Base-by-base conservation (phyloP, 345 rosid genomes). In the Eucalyptus rudis region DNA sequence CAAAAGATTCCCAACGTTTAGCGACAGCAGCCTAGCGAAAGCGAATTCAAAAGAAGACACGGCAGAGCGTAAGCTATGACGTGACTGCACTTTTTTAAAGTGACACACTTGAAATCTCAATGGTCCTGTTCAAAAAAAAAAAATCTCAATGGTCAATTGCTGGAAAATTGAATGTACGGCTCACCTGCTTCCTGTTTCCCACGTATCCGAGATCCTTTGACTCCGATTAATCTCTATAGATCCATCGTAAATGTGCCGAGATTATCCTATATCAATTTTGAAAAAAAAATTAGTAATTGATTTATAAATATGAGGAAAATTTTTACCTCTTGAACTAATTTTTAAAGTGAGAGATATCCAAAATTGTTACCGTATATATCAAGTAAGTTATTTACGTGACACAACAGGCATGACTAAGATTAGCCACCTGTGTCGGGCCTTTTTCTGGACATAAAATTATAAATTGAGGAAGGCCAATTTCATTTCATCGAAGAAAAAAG, bases 251-350 rank as follows among this genome's bases (percentile, higher is more conserved):
- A 19, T 19, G 2, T 19, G 24, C 0, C 0, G 4, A 20, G 58
- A 52, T 52, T 52, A 0, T 52, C 58, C 58, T 52, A 7, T 52
- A 19, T 19, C 0, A 1, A 1, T 52, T 49, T 52, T 3, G 56
- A 0, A 0, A 52, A 0, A 52, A 2, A 20, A 52, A 52, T 52
- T 52, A 19, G 10, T 52, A 0, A 52, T 52, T 2, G 0, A 0
- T 52, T 52, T 52, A 52, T 52, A 52, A 20, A 0, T 52, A 20
- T 8, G 5, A 52, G 0, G 1, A 52, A 52, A 52, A 20, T 0
- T 19, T 22, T 20, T 52, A 52, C 0, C 1, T 52, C 10, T 52
- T 52, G 4, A 52, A 4, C 58, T 52, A 52, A 52, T 52, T 7
- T 19, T 3, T 52, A 19, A 1, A 1, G 10, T 19, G 10, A 7